Base-by-base conservation (phyloP, 2,329 filamentous ascomycete species). In the Stromatinia cepivora region DNA sequence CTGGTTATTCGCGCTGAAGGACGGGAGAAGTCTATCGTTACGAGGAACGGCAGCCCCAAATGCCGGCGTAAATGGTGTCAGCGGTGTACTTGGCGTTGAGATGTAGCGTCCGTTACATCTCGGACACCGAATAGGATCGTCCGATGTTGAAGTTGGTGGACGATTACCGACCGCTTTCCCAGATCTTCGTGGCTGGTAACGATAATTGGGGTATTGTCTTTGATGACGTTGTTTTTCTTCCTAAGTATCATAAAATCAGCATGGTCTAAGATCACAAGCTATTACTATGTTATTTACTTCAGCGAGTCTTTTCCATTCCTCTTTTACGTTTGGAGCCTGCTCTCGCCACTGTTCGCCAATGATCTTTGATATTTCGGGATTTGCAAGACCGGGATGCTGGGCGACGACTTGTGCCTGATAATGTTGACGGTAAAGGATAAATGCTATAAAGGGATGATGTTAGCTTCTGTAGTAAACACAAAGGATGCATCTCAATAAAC, bases 351-450 rank as follows among this genome's bases (percentile, higher is more conserved):
- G 90, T 79, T 78, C 77, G 52, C 94, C 94, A 75, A 98, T 97
- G 75, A 98, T 96, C 81, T 97, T 97, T 73, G 94, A 97, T 75
- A 98, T 97, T 66, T 97, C 93, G 4, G 94, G 94, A 80, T 98
- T 98, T 58, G 94, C 90, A 73, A 97, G 87, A 57, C 93, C 92
- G n/a, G 94, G 94, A 76, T 97, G 87, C 75, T 92, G 86, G 67
- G 89, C 85, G 50, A 94, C 91, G 64, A 98, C 92, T 62, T 88
- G 84, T 25, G 91, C 88, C 80, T 98, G 94, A 76, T 95, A 90
- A 79, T 96, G 91, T 79, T 98, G 94, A 52, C 95, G 93, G 82
- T 97, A 99, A 75, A 99, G 85, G 74, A 99, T 99, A 82, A 99
- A 99, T 64, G 94, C 95, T 99, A 79, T 72, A 79, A 78, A 77